Base-by-base conservation (phyloP, 192 early-diverging fungal species). In the Coemansia brasiliensis region DNA sequence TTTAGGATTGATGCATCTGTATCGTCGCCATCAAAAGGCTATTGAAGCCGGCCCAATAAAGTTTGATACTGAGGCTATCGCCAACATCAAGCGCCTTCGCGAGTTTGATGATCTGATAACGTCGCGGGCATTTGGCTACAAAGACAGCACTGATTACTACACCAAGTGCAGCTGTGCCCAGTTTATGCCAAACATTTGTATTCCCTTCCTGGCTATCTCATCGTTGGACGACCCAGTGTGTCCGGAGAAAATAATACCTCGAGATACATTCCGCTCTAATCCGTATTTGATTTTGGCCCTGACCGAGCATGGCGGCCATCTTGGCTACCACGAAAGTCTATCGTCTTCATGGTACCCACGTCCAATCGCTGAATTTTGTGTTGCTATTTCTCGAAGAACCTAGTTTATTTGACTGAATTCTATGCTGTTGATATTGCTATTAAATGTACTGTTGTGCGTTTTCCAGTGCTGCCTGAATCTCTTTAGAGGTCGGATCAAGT, bases 201-300 rank as follows among this genome's bases (percentile, higher is more conserved):
- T 94, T 20, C 96, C 96, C 16, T 86, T 89, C 50, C 70, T 98
- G n/a, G 87, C 92, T 53, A 72, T 96, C 35, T 86, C 85, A 17
- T 87, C 94, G 43, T 46, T 89, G 64, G 93, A 96, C 77, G 96
- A 98, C 69, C 96, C 96, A n/a, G 87, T 98, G 65, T 86, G 87
- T 13, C 72, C 76, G 2, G 48, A 59, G 5, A 71, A 86, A 42
- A 80, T 81, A 17, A 83, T 94, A 5, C 96, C 96, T 8, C 75
- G 66, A 24, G 82, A 88, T 50, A 88, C 91, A 42, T 83, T 87
- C 56, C 69, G 67, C 52, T 65, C 72, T 8, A 98, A 98, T 63
- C 92, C 93, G 26, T 74, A 89, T 68, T 76, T 91, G 25, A 42
- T 95, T 0, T 69, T 98, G 12, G 59, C 59, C 1, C 82, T 86